phyloP scores from a whole-genome alignment of 345 rosid species.

The Citrus reticulata region DNA sequence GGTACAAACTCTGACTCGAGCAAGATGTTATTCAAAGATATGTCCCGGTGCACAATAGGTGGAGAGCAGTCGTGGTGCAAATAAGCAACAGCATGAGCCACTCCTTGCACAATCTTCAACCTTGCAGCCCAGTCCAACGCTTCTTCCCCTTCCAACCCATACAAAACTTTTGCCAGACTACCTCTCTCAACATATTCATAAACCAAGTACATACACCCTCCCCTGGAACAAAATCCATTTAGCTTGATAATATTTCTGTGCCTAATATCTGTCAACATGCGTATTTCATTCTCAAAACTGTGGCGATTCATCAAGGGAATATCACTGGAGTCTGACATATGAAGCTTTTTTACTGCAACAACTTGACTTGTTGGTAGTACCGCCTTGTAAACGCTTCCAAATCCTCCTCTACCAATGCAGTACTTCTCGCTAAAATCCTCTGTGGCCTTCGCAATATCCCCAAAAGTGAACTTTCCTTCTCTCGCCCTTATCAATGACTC shows the following conservation, averaged over 20 bases:
- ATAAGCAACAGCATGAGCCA: constrained; percentile 73
- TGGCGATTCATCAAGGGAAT: constrained; percentile 32
- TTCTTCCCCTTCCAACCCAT: constrained; percentile 28
- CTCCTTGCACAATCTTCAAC: constrained; percentile 45
- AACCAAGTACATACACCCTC: constrained; percentile 49
- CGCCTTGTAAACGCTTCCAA: constrained; percentile 62
- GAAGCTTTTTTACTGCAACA: constrained; percentile 57
- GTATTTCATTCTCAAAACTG: constrained; percentile 60
- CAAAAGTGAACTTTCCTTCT: constrained; percentile 53
- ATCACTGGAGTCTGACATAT: constrained; percentile 32
- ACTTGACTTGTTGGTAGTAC: constrained; percentile 35
- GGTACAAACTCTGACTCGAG: constrained; percentile 54
- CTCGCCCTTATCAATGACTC: constrained; percentile 51
- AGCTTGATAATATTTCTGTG: constrained; percentile 68
- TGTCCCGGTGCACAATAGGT: constrained; percentile 62
- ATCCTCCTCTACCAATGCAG: constrained; percentile 71
- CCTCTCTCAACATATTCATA: constrained; percentile 58
- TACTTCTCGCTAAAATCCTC: constrained; percentile 41
- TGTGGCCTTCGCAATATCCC: constrained; percentile 55
- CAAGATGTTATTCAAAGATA: constrained; percentile 51
- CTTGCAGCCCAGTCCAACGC: constrained; percentile 45
- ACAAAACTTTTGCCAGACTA: constrained; percentile 46
- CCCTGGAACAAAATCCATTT: constrained; percentile 52
- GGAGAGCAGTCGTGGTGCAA: constrained; percentile 68
- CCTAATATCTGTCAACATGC: constrained; percentile 43